Evolutionary conservation across 257 asterid genomes (phyloP), one percentile per base, ranked within the genome.

Genomic region (Perilla frutescens): DNA sequence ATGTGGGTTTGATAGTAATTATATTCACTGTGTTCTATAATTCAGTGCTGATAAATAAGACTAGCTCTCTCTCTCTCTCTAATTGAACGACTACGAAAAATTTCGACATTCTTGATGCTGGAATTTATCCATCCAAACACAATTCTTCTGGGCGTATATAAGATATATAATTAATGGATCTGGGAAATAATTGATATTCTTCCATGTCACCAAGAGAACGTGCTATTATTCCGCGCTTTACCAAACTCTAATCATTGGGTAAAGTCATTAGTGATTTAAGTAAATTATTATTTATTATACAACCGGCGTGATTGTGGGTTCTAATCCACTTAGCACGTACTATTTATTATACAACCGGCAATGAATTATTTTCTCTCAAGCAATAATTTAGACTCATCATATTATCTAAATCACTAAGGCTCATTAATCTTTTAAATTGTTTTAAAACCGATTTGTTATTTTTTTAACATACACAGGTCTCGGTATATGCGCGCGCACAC

Each of bases 241-340:
- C 87, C 84, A 39, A 20, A 68, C 81, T 80, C 87, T 80, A 70
- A 74, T 83, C 79, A 83, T 81, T 73, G 80, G 66, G 2, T 62
- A 62, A 45, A 79, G 53, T 68, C 60, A 60, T 68, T 65, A 65
- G 15, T 36, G 5, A 62, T 39, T 67, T 70, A 53, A 70, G 6
- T 37, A 70, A 41, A 8, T 4, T 53, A 34, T 55, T 36, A 40
- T 12, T 37, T 68, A 79, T 39, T 31, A 50, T 41, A 26, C 58
- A 40, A 29, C 29, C 49, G 63, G 81, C 86, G 72, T 62, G 51
- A 50, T 71, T 78, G 29, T 15, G 62, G 81, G 62, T 61, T 53
- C 65, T 45, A 71, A 78, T 82, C 76, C 81, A 78, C 79, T 82
- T 72, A 62, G 51, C 81, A 75, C 76, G 70, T 61, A 78, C 75